These are phyloP conservation scores for Globisporangium orthogonon DNA, from an alignment of 352 stramenopile genomes.

Conservation along the genomic window DNA sequence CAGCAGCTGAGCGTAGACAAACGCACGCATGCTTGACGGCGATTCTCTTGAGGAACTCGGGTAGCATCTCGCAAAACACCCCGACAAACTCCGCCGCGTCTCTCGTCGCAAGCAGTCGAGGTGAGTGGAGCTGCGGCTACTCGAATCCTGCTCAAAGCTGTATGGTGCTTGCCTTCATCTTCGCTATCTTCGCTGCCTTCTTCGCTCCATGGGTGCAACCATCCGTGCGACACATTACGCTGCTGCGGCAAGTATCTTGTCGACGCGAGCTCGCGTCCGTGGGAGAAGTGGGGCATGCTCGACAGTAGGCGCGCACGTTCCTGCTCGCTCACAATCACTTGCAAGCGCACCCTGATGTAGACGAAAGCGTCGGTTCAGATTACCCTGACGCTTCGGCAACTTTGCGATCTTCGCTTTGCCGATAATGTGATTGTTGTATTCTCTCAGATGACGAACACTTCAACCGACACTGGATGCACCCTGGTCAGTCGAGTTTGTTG, in stretches of 20 bases:
- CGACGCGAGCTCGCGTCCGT: background rate
- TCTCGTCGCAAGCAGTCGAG: background rate
- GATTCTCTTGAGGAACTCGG: background rate
- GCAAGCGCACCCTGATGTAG: no score
- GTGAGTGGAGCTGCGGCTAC: background rate
- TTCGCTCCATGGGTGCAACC: constrained; percentile 3
- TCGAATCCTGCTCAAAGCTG: background rate
- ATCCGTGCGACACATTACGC: background rate
- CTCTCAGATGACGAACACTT: no score
- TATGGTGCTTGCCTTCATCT: background rate
- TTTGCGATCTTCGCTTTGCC: background rate
- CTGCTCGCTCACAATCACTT: background rate
- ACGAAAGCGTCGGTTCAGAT: background rate
- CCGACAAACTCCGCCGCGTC: background rate
- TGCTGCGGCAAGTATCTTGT: background rate
- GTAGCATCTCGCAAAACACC: background rate
- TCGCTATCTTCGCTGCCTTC: background rate
- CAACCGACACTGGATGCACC: background rate
- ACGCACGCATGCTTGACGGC: constrained; percentile 1
- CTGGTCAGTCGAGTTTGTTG: background rate
- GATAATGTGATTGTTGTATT: no score
- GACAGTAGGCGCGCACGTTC: background rate
- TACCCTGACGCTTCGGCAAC: background rate
- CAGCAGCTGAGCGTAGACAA: background rate
- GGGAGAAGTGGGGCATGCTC: background rate